Evolutionary conservation across 805 yeast species (phyloP).

Genomic region (Suhomyces xylopsoci): DNA sequence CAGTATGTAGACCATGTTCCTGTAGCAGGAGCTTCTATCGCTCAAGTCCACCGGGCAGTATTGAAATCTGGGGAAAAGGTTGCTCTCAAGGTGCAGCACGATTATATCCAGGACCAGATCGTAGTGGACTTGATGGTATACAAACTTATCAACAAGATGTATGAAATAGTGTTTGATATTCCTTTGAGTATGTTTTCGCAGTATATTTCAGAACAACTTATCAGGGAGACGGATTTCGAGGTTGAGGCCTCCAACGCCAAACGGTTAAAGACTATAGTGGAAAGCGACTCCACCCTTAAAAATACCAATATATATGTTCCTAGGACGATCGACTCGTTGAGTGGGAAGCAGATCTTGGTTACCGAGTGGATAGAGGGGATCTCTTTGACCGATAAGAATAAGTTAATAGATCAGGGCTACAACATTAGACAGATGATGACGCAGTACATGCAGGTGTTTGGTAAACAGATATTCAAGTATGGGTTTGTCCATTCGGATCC

Average conservation of each 20-base stretch:
- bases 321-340: slow-evolving; percentile 35
- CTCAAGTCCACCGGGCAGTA: slow-evolving; percentile 62
- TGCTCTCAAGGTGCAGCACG: slow-evolving; percentile 67
- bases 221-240: slow-evolving; percentile 59
- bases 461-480: slow-evolving; percentile 61
- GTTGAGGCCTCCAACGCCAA: slow-evolving; percentile 55
- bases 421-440: slow-evolving; percentile 44
- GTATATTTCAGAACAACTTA: slow-evolving; percentile 56
- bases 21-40: slow-evolving; percentile 72
- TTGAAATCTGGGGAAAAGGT: slow-evolving; percentile 49
- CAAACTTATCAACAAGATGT: slow-evolving; percentile 47
- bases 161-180: slow-evolving; percentile 58
- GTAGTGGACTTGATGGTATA: slow-evolving; percentile 61
- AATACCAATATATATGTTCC: slow-evolving; percentile 55
- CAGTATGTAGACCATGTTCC: slow-evolving; percentile 51
- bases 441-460: slow-evolving; percentile 49
- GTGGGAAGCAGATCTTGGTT: slow-evolving; percentile 52
- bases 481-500: slow-evolving; percentile 75
- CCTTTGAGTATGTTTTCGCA: slow-evolving; percentile 57
- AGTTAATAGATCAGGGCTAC: slow-evolving; percentile 38
- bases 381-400: slow-evolving; percentile 46
- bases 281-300: slow-evolving; percentile 38
- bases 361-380: slow-evolving; percentile 80
- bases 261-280: slow-evolving; percentile 35
- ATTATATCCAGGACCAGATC: slow-evolving; percentile 58